Base-by-base conservation (phyloP, 2,329 filamentous ascomycete genomes). In the Arthroderma sp. region DNA sequence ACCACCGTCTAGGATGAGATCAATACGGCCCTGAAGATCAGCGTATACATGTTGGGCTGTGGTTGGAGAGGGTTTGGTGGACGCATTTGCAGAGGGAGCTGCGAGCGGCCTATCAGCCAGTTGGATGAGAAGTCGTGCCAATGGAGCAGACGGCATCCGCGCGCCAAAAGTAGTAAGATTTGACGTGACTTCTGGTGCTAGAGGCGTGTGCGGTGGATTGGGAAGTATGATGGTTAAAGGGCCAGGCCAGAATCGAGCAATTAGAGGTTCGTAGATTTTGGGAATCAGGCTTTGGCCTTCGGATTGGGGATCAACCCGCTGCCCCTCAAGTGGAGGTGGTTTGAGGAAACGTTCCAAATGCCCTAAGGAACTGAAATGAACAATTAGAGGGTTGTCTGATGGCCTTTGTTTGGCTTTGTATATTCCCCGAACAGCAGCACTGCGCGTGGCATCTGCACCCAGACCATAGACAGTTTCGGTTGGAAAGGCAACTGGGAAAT, bases 401-500 rank as follows among this genome's bases (percentile, higher is more conserved):
- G 91, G 91, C 45, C 91, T 71, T 45, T 86, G 83, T 66, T 98
- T 98, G 43, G 86, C 87, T 22, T 77, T 73, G 63, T 91, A 98
- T 53, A 98, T 98, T n/a, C 87, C 88, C 57, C 75, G 79, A 5
- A 96, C 89, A 1, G 89, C 83, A 27, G 69, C 71, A 56, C 81
- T 86, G 55, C 86, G 77, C 28, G 88, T 96, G 7, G 91, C 91
- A 66, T 96, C 91, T 9, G 91, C 91, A n/a, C 87, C 91, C 5
- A 98, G 74, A 0, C 91, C 91, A 61, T 98, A 98, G 0, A 98
- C 91, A 0, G 91, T 98, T 66, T 98, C 91, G 0, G 91, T 98
- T 0, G 91, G 91, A 60, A 98, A 98, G 1, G 86, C 91, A 40
- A 98, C 86, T 4, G 91, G 91, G 3, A 74, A 74, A 58, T 85